Evolutionary conservation across 306 rosid genomes (phyloP).

Genomic region (Neltuma alba): DNA sequence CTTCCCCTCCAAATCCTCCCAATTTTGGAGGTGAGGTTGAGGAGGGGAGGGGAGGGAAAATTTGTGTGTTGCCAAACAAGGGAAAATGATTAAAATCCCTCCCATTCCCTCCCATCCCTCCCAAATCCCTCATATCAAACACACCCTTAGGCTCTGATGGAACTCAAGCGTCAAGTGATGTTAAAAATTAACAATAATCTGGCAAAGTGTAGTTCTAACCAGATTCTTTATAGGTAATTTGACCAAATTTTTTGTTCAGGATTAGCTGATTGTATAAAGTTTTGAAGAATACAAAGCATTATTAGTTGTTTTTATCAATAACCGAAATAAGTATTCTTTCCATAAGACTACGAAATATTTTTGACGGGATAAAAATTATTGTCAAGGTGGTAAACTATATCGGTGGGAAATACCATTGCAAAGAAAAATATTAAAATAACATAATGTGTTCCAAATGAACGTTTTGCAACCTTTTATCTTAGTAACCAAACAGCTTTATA

Average conservation of each 20-base stretch:
- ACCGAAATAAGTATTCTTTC: background rate
- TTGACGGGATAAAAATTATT: background rate
- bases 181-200: no score
- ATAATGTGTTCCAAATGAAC: background rate
- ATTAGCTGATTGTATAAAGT: background rate
- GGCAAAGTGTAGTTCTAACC: no score
- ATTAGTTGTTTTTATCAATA: background rate
- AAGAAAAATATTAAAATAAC: background rate
- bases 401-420: background rate
- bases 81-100: no score
- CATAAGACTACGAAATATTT: background rate
- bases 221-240: no score
- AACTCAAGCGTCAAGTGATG: background rate
- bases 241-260: background rate
- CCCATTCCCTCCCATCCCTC: no score
- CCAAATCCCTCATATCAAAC: no score
- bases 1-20: no score
- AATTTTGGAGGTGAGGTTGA: no score
- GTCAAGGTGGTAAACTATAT: background rate
- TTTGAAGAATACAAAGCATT: background rate
- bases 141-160: background rate
- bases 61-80: no score
- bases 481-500: background rate
- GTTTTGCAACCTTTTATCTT: background rate
- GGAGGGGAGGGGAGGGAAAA: no score